These are phyloP conservation scores for Ramalina peruviana DNA, from an alignment of 495 filamentous ascomycete genomes.

Conservation along the genomic window DNA sequence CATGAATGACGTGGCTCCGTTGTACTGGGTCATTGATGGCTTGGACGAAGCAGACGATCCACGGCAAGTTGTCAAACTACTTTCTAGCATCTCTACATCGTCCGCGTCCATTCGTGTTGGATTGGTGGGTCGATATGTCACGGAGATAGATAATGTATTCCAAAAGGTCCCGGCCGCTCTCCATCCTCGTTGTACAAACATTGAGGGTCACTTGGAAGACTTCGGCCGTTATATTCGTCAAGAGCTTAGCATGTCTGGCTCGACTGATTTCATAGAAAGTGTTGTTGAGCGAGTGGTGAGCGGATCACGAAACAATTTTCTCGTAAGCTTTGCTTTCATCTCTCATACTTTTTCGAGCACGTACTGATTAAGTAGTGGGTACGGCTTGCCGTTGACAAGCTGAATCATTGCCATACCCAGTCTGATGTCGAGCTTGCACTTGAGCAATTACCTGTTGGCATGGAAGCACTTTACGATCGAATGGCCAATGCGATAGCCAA, in stretches of 20 bases:
- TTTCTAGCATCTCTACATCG: conserved; percentile 7
- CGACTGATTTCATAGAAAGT: conserved; percentile 3
- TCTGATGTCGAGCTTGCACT: conserved; percentile 20
- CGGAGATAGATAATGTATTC: conserved; percentile 4
- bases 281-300: conserved; percentile 10
- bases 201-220: conserved; percentile 11
- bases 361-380: conserved; percentile 15
- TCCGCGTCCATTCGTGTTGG: conserved; percentile 11
- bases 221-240: conserved; percentile 9
- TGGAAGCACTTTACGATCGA: conserved; percentile 27
- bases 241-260: conserved; percentile 12
- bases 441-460: conserved; percentile 24
- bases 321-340: conserved; percentile 1
- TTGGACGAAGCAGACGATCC: conserved; percentile 18
- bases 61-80: conserved; percentile 7
- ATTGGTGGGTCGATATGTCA: conserved; percentile 14
- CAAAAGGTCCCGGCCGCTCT: conserved; percentile 5
- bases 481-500: conserved; percentile 20
- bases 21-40: conserved; percentile 20
- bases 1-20: not conserved
- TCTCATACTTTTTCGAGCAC: not conserved
- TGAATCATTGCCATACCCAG: conserved; percentile 21
- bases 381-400: conserved; percentile 21
- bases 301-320: conserved; percentile 12
- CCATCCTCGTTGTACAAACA: not conserved